Evolutionary conservation across 768 basidiomycete species (phyloP).

Genomic region (Cystofilobasidium capitatum): DNA sequence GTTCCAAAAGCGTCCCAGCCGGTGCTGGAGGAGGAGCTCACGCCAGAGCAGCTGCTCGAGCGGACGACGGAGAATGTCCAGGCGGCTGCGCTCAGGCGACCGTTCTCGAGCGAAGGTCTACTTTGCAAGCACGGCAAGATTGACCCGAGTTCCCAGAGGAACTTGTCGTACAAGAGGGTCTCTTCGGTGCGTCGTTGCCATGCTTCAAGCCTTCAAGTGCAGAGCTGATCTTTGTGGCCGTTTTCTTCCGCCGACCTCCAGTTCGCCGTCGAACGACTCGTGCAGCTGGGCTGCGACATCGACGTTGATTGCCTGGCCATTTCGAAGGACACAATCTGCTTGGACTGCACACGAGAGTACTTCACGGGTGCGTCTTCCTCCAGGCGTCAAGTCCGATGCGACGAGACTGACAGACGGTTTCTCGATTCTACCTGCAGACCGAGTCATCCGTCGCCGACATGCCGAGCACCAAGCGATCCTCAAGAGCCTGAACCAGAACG

Average conservation of each 20-base stretch:
- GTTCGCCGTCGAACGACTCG: not conserved
- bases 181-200: not conserved
- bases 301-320: not conserved
- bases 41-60: no score
- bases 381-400: not conserved
- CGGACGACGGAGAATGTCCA: not conserved
- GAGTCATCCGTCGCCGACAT: not conserved
- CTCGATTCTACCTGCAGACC: not conserved
- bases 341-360: not conserved
- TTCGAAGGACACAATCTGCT: not conserved
- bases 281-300: not conserved
- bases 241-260: not conserved
- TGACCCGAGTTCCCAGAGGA: not conserved
- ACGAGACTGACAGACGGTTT: not conserved
- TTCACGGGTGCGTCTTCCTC: not conserved
- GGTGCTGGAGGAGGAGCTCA: no score
- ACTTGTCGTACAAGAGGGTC: constrained; percentile 7
- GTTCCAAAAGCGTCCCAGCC: no score
- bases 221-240: not conserved
- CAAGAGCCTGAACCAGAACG: not conserved
- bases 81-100: not conserved
- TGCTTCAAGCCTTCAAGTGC: not conserved
- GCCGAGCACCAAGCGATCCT: not conserved
- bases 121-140: constrained; percentile 12
- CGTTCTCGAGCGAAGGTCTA: not conserved